These are phyloP conservation scores for Plantago lanceolata DNA, from an alignment of 305 asterid species.

Conservation along the genomic window DNA sequence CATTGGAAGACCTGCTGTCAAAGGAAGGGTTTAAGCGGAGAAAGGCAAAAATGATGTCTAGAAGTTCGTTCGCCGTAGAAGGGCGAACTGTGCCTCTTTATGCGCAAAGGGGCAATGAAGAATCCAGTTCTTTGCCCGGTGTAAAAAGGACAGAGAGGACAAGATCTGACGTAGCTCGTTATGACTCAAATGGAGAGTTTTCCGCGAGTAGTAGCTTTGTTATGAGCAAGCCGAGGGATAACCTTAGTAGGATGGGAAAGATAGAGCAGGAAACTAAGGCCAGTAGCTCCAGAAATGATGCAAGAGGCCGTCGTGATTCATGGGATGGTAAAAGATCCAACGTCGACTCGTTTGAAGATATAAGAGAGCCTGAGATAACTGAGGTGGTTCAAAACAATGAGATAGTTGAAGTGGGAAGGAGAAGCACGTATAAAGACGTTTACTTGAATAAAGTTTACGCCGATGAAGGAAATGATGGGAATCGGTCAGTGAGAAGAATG, in stretches of 20 bases:
- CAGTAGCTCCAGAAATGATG: constrained; percentile 17
- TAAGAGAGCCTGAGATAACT: constrained; percentile 27
- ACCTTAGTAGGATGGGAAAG: constrained; percentile 24
- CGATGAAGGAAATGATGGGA: constrained; percentile 19
- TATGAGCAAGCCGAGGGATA: constrained; percentile 34
- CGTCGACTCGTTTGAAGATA: constrained; percentile 28
- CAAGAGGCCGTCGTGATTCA: constrained; percentile 29
- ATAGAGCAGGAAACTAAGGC: constrained; percentile 25
- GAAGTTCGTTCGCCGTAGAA: constrained; percentile 43
- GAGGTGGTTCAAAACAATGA: constrained; percentile 33
- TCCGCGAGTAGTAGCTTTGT: constrained; percentile 38
- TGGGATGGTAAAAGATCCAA: constrained; percentile 33
- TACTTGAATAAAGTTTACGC: constrained; percentile 39
- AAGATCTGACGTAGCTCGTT: constrained; percentile 49
- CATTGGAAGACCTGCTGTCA: constrained; percentile 69
- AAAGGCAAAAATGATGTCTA: constrained; percentile 40
- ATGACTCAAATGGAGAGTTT: constrained; percentile 34
- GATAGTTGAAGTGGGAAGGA: constrained; percentile 45
- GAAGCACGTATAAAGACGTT: constrained; percentile 27
- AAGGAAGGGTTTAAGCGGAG: constrained; percentile 67
- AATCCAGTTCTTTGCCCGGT: constrained; percentile 31
- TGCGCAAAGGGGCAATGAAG: constrained; percentile 27
- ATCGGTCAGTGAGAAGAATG: constrained; percentile 23
- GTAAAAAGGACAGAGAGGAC: constrained; percentile 43
- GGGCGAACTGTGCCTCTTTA: constrained; percentile 32